Evolutionary conservation across 2,329 filamentous ascomycete species (phyloP).

Genomic region (Trichoderma asperellum): DNA sequence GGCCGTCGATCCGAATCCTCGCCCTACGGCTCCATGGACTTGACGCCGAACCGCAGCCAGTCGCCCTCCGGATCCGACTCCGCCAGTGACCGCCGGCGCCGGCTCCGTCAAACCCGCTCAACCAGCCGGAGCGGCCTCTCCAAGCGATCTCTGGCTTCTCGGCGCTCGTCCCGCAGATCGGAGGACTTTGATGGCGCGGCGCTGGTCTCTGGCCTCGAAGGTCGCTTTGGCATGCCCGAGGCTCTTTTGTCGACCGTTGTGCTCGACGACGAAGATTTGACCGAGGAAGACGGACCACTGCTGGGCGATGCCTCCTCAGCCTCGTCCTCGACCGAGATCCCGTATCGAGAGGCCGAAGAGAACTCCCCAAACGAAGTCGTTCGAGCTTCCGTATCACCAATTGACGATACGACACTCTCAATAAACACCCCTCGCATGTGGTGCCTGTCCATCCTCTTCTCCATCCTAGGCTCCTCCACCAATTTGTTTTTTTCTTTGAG

Average conservation of each 20-base stretch:
- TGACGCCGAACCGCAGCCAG: conserved; percentile 43
- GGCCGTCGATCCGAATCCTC: conserved; percentile 38
- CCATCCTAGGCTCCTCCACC: conserved; percentile 78
- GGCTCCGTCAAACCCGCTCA: conserved; percentile 42
- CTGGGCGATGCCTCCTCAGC: conserved; percentile 42
- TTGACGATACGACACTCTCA: conserved; percentile 75
- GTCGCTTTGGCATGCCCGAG: conserved; percentile 57
- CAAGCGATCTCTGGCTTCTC: conserved; percentile 39
- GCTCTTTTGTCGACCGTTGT: conserved; percentile 52
- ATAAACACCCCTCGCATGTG: conserved; percentile 91
- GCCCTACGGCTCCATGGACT: conserved; percentile 47
- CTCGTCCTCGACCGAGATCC: conserved; percentile 47
- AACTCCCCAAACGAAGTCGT: conserved; percentile 80
- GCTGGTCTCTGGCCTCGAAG: conserved; percentile 57
- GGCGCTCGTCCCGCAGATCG: conserved; percentile 45
- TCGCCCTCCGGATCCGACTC: conserved; percentile 44
- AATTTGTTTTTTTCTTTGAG: conserved; percentile 88
- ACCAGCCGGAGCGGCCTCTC: conserved; percentile 41
- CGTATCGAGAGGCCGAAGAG: conserved; percentile 60
- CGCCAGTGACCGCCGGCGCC: conserved; percentile 38
- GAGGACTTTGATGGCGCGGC: conserved; percentile 56
- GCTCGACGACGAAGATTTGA: conserved; percentile 42
- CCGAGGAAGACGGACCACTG: conserved; percentile 43
- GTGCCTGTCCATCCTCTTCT: conserved; percentile 77
- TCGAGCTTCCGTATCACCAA: conserved; percentile 75